phyloP scores from a whole-genome alignment of 331 rosid species.

The Rhamnella rubrinervis region DNA sequence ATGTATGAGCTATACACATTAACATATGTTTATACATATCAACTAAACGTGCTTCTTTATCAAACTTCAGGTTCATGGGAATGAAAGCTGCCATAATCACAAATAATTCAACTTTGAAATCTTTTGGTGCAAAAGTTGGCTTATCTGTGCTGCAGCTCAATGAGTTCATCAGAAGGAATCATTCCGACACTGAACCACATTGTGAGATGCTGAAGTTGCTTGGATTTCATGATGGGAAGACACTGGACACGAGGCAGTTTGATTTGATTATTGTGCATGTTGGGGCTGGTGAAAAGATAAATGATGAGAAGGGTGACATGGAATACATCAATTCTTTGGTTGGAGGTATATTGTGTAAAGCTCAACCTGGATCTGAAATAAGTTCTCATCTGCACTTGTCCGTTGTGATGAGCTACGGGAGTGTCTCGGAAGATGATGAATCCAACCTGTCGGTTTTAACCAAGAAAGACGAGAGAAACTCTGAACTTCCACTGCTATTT shows the following conservation, averaged over 20 bases:
- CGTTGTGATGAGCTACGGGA: constrained; percentile 75
- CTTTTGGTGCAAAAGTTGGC: constrained; percentile 66
- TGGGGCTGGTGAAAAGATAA: constrained; percentile 54
- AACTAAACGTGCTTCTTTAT: constrained; percentile 22
- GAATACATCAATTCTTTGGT: constrained; percentile 66
- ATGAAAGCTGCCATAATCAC: constrained; percentile 81
- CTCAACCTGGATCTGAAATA: constrained; percentile 62
- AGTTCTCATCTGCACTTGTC: constrained; percentile 78
- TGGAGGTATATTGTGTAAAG: constrained; percentile 49
- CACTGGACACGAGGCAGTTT: constrained; percentile 46
- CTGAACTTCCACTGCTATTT: constrained; percentile 48
- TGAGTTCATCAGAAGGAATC: constrained; percentile 28
- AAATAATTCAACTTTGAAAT: constrained; percentile 56
- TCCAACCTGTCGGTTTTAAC: constrained; percentile 45
- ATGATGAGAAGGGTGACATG: constrained; percentile 39
- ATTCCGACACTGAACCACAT: constrained; percentile 18
- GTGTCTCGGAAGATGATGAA: constrained; percentile 44
- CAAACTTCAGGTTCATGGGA: constrained; percentile 79
- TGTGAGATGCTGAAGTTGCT: constrained; percentile 63
- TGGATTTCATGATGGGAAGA: constrained; percentile 75
- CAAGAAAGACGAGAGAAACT: constrained; percentile 33
- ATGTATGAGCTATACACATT: not conserved
- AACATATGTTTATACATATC: constrained; percentile 3
- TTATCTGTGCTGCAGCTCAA: constrained; percentile 42
- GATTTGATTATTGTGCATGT: constrained; percentile 78